phyloP scores from a whole-genome alignment of 768 basidiomycete species.

The Hysterangium stoloniferum region DNA sequence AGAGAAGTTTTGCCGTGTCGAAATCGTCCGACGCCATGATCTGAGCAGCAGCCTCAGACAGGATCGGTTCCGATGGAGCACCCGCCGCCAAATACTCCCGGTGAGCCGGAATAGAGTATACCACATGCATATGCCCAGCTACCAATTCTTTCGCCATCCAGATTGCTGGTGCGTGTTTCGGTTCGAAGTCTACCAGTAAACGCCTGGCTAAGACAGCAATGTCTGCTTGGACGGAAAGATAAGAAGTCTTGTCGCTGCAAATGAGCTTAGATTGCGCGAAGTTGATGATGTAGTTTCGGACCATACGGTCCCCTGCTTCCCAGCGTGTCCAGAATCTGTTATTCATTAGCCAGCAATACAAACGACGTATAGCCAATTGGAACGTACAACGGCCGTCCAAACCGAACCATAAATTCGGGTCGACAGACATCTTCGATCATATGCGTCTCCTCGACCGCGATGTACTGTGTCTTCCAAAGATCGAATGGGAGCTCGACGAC shows the following conservation, averaged over 20 bases:
- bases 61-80: constrained; percentile 29
- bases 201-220: constrained; percentile 15
- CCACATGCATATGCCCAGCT: constrained; percentile 20
- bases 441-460: background rate
- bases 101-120: constrained; percentile 20
- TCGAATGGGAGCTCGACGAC: constrained; percentile 17
- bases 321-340: constrained; percentile 6
- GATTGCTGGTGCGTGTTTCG: background rate
- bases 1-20: too few relatives aligned
- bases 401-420: constrained; percentile 12
- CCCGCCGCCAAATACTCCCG: constrained; percentile 21
- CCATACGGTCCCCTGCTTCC: background rate
- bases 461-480: constrained; percentile 3
- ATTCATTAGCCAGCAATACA: background rate
- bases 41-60: constrained; percentile 26
- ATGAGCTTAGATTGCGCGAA: background rate
- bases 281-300: background rate
- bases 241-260: background rate
- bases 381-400: constrained; percentile 15
- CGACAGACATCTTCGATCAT: background rate
- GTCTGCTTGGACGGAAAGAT: background rate
- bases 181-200: constrained; percentile 15
- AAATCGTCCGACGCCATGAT: too few relatives aligned
- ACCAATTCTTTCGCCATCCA: constrained; percentile 17
- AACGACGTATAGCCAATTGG: background rate